Base-by-base conservation (phyloP, 352 stramenopile species). In the Phytophthora cryptogea region DNA sequence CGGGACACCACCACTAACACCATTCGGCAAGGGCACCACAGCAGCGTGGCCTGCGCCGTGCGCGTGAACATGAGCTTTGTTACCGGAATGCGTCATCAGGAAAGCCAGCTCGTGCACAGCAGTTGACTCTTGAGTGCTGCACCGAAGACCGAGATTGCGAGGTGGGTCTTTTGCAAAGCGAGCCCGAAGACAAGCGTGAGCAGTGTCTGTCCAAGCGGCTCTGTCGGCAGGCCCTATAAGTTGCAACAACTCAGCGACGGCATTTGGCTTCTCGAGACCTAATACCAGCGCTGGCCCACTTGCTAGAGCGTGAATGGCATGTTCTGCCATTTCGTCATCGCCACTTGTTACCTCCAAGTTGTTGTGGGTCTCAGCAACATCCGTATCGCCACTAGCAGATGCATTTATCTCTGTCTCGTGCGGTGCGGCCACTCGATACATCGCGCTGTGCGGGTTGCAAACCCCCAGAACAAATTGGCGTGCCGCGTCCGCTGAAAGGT, bases 181-280 rank as follows among this genome's bases (percentile, higher is more conserved):
- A 42, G 71, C 76, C 2, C 78, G 80, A 27, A 86, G 54, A 35
- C 60, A 69, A 9, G 55, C 20, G 8, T 37, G 16, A 6, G 43
- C 41, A 33, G 31, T 58, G 13, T 70, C 62, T 0, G 43, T 13
- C 79, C 76, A 85, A 7, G 52, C 50, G 5, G 66, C 59, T 16
- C 59, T 39, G 9, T 70, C 57, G 4, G 53, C 57, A 6, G 75
- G 65, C 2, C 80, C 80, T 8, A 88, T 74, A 14, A 90, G 68
- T 13, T 90, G 71, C 7, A 72, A 61, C n/a, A 90, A 59, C 10
- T 83, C 77, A 1, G 57, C 56, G 20, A 90, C 53, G n/a, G 72
- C 78, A 7, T 80, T 72, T 4, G 50, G 26, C 42, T 82, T 86
- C 37, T 84, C 67, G 3, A 90, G 8, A 0, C 57, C 61, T 26